These are phyloP conservation scores for Microthlaspi erraticum DNA, from an alignment of 345 rosid genomes.

Conservation along the genomic window DNA sequence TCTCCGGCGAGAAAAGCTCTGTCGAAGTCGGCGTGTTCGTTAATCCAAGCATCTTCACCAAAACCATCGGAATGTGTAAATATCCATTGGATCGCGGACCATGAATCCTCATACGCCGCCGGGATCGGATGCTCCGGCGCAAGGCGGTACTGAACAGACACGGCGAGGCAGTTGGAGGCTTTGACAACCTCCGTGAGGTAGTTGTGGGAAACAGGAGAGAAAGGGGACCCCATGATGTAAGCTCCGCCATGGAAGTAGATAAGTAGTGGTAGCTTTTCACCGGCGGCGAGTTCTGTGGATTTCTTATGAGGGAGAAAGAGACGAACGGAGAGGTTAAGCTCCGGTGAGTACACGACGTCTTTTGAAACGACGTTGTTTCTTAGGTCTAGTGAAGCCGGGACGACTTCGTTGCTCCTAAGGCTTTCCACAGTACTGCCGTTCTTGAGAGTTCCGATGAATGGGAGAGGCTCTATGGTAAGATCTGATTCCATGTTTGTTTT, in stretches of 20 bases:
- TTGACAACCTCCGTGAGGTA: constrained; percentile 44
- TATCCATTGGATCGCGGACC: constrained; percentile 59
- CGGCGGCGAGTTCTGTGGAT: background rate
- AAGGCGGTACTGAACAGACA: constrained; percentile 51
- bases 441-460: constrained; percentile 44
- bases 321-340: constrained; percentile 49
- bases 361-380: constrained; percentile 49
- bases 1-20: constrained; percentile 53
- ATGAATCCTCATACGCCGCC: constrained; percentile 52
- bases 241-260: constrained; percentile 65
- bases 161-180: constrained; percentile 47
- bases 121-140: constrained; percentile 59
- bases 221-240: constrained; percentile 50
- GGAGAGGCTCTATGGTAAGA: constrained; percentile 32
- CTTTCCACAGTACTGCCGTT: constrained; percentile 51
- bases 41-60: constrained; percentile 54
- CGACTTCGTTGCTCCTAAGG: constrained; percentile 44
- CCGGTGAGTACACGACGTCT: constrained; percentile 42
- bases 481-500: constrained; percentile 28
- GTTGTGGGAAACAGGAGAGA: constrained; percentile 43
- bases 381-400: constrained; percentile 48
- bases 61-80: constrained; percentile 29
- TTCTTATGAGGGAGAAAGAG: constrained; percentile 51
- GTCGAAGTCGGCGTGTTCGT: constrained; percentile 44
- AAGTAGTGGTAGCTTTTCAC: constrained; percentile 50